Base-by-base conservation (phyloP, 2,329 filamentous ascomycete genomes). In the Furcasterigmium sp. region DNA sequence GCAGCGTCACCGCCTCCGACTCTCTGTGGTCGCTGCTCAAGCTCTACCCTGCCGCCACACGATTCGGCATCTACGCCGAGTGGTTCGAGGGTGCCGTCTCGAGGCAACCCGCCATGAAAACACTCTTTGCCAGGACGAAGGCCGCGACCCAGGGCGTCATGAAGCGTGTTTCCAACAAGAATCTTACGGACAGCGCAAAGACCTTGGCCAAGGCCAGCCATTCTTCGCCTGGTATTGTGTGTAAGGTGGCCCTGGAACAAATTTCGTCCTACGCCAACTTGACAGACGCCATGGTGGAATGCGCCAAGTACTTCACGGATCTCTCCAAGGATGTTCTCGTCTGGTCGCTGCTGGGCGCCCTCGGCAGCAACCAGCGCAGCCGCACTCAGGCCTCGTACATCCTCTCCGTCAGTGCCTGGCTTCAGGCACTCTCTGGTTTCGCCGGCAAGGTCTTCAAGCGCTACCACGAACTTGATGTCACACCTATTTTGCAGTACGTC, bases 191-290 rank as follows among this genome's bases (percentile, higher is more conserved):
- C 37, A 95, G 95, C 82, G 90, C 91, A 38, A 84, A 91, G 57
- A 82, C 84, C 29, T 75, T 98, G 23, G 91, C 91, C 8, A 97
- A 96, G 64, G 86, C 91, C n/a, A 90, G 91, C 20, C 87, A 89
- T 55, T 84, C 89, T 2, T 93, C 89, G 35, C 94, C 93, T 2
- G 91, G 91, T 20, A 78, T 95, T 44, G 91, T 97, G 19, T 95
- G 96, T 68, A 83, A 83, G 55, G 86, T 91, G 44, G 89, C 91
- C 7, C 80, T 98, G 45, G 84, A 84, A 49, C 91, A 96, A 62
- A 88, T 96, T 46, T 91, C 98, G 63, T 84, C 86, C 0, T 98
- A 98, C 61, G 87, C 86, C 59, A 98, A 97, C 58, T 76, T 98
- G 47, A 95, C 95, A 44, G 88, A 95, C 48, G 88, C 89, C 5